Conservation (phyloP, 2,329 filamentous ascomycete species). For the Arthrinium puccinioides region DNA sequence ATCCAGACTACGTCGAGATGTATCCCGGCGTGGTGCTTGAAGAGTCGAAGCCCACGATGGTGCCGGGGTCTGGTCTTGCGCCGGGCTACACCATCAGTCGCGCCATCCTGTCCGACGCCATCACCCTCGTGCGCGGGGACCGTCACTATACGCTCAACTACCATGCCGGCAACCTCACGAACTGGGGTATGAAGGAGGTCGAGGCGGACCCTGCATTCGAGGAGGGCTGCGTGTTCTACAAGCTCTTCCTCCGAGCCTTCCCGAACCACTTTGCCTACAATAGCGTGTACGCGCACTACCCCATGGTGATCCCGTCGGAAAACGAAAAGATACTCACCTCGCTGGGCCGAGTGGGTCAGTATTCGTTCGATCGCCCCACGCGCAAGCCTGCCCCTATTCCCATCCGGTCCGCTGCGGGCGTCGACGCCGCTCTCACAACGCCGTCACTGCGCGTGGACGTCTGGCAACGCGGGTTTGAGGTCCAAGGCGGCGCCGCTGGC, state of each 20-base stretch:
- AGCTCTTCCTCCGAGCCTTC: constrained; percentile 57
- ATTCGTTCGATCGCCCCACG: constrained; percentile 1
- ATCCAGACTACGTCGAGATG: constrained; percentile 46
- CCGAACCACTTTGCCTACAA: constrained; percentile 52
- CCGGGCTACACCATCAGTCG: constrained; percentile 38
- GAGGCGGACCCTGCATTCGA: constrained; percentile 50
- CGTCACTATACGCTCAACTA: constrained; percentile 58
- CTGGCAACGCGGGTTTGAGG: not conserved
- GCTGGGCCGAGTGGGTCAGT: constrained; percentile 1
- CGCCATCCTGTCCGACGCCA: constrained; percentile 55
- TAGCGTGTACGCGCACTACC: constrained; percentile 6
- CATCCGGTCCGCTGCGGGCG: not conserved
- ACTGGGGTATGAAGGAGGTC: constrained; percentile 56
- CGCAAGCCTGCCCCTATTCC: not conserved
- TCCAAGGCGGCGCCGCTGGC: not conserved
- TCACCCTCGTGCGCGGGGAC: constrained; percentile 55
- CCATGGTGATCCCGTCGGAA: constrained; percentile 4
- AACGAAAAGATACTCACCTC: constrained; percentile 5
- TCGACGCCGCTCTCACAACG: not conserved
- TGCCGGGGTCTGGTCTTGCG: constrained; percentile 38
- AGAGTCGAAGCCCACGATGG: constrained; percentile 43
- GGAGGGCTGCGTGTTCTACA: constrained; percentile 60
- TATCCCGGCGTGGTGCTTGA: constrained; percentile 52
- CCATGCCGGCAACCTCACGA: constrained; percentile 53
- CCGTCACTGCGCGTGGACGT: not conserved